Base-by-base conservation (phyloP, 2,329 filamentous ascomycete species). In the Shiraia bambusicola region DNA sequence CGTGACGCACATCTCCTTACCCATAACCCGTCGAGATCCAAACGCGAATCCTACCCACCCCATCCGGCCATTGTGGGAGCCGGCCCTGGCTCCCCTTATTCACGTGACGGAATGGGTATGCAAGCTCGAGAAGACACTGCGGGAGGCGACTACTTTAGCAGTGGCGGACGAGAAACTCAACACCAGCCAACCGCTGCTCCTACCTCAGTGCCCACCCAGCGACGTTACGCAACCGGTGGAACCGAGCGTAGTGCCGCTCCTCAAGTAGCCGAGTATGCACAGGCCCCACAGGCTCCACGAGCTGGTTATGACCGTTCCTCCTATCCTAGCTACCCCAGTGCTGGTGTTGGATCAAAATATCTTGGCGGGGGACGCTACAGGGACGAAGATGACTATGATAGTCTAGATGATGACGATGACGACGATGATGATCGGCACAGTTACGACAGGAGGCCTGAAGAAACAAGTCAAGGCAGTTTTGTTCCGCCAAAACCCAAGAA, bases 401-500 rank as follows among this genome's bases (percentile, higher is more conserved):
- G 57, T 19, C 25, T 50, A 7, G 56, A 57, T n/a, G 54, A 54
- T 2, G 59, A 56, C 1, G 47, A 51, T 3, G 42, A 22, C 19
- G 19, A 22, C 19, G 19, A 22, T 4, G 19, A 22, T 22, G 19
- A 22, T 8, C 19, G 19, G 19, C 19, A 47, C 15, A 56, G 55
- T 25, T 55, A 52, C 33, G 65, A 45, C 49, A 55, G 36, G 49
- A 65, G 34, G 56, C 67, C 49, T 50, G 42, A 45, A 26, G 45
- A 52, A 34, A 45, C 53, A 46, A 65, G 59, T 28, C 54, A 59
- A 40, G 59, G 64, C 39, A 63, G 61, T 31, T 67, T 66, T 45
- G 56, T 59, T 26, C 46, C 55, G 22, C 59, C 60, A n/a, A 58
- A 66, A 45, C 72, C 67, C 37, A 72, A 72, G 50, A 60, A 47